Base-by-base conservation (phyloP, 352 stramenopile genomes). In the Phytophthora tubulina region DNA sequence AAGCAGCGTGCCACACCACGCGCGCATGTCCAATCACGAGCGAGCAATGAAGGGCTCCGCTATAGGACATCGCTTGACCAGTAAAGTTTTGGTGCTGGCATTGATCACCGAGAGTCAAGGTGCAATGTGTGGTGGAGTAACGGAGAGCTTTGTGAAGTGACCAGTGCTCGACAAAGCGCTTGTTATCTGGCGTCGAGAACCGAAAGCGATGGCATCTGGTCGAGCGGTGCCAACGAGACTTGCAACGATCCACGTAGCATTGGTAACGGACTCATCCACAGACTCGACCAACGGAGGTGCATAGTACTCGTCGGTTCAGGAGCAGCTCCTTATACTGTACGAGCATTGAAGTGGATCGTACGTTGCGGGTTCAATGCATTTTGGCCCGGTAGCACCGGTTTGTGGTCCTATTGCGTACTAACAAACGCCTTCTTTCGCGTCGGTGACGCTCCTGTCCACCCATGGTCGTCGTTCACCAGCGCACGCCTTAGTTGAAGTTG, bases 1-100 rank as follows among this genome's bases (percentile, higher is more conserved):
- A 33, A 15, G 31, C 10, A 14, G 11, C 3, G 39, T 58, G 65
- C 39, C 58, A 67, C 65, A 72, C 62, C 62, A 62, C 50, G 42
- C 32, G 61, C 17, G 35, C 31, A 61, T 14, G 44, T 15, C 63
- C 64, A 72, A 66, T 67, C 41, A 67, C 2, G 14, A 14, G 11
- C n/a, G 41, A 8, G 10, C 10, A 15, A 52, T 13, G 4, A 32
- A 8, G 10, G n/a, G 27, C 45, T 35, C 45, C 11, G 21, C 14
- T 45, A 13, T 10, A 46, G 13, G 41, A 13, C 30, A 4, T 2
- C 7, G 3, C 6, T 27, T 58, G 48, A 58, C 15, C 46, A 51
- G 58, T 35, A 45, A 45, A 46, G 41, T 27, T 11, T 21, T 13
- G 13, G 6, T 45, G 39, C 5, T n/a, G 39, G 39, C 39, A 10